Evolutionary conservation across 192 early-diverging fungal species (phyloP).

Genomic region (Umbelopsis sp.): DNA sequence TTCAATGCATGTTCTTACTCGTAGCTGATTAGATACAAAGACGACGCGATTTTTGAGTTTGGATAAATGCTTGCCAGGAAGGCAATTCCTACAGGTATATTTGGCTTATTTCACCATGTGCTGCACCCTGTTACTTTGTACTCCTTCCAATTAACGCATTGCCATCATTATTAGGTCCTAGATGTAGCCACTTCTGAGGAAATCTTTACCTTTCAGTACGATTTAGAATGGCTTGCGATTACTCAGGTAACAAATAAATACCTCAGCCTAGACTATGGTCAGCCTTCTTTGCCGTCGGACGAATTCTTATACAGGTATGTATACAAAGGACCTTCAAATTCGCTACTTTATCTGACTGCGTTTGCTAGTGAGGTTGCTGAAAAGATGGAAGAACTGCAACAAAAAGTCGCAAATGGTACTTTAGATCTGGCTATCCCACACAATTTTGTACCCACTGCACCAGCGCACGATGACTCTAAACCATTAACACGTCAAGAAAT

Average conservation of each 20-base stretch:
- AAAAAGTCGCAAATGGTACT: slow-evolving; percentile 57
- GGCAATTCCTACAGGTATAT: slow-evolving; percentile 81
- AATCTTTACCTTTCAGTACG: slow-evolving; percentile 71
- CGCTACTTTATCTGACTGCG: not conserved
- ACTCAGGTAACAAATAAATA: slow-evolving; percentile 63
- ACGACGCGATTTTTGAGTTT: slow-evolving; percentile 86
- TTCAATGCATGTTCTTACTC: not conserved
- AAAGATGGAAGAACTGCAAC: slow-evolving; percentile 68
- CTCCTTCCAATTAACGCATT: not conserved
- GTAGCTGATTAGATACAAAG: not conserved
- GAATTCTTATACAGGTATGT: slow-evolving; percentile 48
- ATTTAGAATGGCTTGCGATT: slow-evolving; percentile 84
- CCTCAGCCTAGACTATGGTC: slow-evolving; percentile 45
- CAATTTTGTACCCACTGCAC: slow-evolving; percentile 80
- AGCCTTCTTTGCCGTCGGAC: slow-evolving; percentile 54
- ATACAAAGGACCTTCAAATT: not conserved
- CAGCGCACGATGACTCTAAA: slow-evolving; percentile 43
- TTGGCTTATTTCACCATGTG: not conserved
- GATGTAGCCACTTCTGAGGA: slow-evolving; percentile 47
- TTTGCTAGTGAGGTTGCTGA: slow-evolving; percentile 51
- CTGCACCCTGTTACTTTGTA: not conserved
- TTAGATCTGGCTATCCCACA: slow-evolving; percentile 68
- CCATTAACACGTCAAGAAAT: slow-evolving; percentile 35
- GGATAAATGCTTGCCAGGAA: slow-evolving; percentile 88
- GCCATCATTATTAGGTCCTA: slow-evolving; percentile 46